Percentiles rank a stretch among this genome's conserved stretches.
Evolutionary conservation across 75 land plant species (phyloP).

Genomic region (Pinus taeda): DNA sequence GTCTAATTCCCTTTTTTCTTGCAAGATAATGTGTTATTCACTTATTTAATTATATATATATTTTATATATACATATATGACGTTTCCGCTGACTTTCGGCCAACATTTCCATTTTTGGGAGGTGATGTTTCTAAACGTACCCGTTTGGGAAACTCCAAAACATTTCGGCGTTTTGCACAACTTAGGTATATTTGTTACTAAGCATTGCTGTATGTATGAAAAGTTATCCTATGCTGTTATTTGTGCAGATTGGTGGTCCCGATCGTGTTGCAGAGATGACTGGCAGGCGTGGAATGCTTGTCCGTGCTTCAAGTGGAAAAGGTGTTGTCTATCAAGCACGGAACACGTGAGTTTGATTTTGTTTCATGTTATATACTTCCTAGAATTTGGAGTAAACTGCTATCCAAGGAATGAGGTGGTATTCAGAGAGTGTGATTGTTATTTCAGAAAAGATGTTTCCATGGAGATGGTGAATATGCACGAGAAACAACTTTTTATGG

Average conservation of each 20-base stretch:
- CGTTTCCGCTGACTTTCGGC: too few species aligned
- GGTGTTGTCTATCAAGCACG: constrained; percentile 94
- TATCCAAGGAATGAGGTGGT: not conserved
- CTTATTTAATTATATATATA: too few species aligned
- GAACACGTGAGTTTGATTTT: constrained; percentile 65
- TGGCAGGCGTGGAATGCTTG: constrained; percentile 94
- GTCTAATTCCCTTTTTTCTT: too few species aligned
- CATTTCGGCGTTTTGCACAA: too few species aligned
- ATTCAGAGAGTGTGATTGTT: not conserved
- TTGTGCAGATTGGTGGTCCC: constrained; percentile 92
- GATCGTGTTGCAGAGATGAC: constrained; percentile 96
- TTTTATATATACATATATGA: too few species aligned
- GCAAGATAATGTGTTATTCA: too few species aligned
- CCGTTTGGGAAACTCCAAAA: too few species aligned
- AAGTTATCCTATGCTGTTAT: not conserved
- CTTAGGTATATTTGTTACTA: too few species aligned
- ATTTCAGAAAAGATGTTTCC: constrained; percentile 70
- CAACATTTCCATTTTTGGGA: too few species aligned
- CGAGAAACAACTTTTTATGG: constrained; percentile 97
- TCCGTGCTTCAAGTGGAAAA: constrained; percentile 79
- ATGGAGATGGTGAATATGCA: constrained; percentile 99
- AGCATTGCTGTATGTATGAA: too few species aligned
- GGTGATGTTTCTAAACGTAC: too few species aligned
- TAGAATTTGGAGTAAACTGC: not conserved
- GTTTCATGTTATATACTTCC: not conserved